These are phyloP conservation scores for Rhizopogon vinicolor DNA, from an alignment of 768 basidiomycete species.

Conservation along the genomic window DNA sequence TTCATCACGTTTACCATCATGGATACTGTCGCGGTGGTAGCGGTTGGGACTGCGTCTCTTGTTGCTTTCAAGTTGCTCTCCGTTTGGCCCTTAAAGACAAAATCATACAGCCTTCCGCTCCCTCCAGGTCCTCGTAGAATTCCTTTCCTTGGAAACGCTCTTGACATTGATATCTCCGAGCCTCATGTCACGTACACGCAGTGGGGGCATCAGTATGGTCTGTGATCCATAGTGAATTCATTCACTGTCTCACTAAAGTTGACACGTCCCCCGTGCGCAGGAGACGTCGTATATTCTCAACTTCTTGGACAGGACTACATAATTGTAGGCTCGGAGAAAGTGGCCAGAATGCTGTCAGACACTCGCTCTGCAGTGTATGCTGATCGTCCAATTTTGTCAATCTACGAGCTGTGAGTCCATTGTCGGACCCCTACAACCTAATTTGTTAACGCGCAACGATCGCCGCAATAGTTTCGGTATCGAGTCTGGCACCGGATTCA, in stretches of 20 bases:
- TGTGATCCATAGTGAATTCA: background rate
- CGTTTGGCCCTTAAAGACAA: background rate
- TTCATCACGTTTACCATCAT: background rate
- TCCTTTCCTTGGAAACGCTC: slow-evolving; percentile 34
- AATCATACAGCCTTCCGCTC: slow-evolving; percentile 7
- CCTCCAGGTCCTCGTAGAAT: slow-evolving; percentile 34
- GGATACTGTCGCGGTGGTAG: background rate
- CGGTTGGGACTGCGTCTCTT: background rate
- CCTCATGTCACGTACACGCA: slow-evolving; percentile 33
- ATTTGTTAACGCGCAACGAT: background rate
- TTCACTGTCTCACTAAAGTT: background rate
- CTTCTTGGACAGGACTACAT: background rate
- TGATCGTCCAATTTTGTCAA: background rate
- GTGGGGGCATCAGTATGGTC: slow-evolving; percentile 36
- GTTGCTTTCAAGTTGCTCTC: background rate
- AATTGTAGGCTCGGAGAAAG: slow-evolving; percentile 5
- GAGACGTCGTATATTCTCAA: background rate
- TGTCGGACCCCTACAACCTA: background rate
- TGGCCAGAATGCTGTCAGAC: slow-evolving; percentile 2
- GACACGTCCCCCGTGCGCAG: background rate
- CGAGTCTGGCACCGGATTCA: slow-evolving; percentile 4
- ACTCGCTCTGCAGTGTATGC: slow-evolving; percentile 1
- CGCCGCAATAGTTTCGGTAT: slow-evolving; percentile 1
- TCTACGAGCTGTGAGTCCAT: background rate
- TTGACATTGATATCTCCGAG: slow-evolving; percentile 34